Evolutionary conservation across 2,329 filamentous ascomycete species (phyloP).

Genomic region (Ophiostoma perfectum): DNA sequence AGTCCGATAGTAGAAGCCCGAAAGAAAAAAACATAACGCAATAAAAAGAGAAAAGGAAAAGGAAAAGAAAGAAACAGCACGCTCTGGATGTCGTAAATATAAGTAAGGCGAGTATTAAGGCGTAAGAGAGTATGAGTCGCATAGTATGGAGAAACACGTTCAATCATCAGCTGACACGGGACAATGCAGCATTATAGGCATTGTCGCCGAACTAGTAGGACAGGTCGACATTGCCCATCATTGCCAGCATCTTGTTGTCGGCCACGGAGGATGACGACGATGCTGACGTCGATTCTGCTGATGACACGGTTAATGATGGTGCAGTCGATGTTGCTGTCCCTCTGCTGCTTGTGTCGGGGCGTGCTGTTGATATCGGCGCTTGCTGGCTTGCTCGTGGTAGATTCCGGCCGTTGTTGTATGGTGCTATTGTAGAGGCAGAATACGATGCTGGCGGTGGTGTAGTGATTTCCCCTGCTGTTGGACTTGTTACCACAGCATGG

Average conservation of each 20-base stretch:
- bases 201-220: slow-evolving; percentile 25
- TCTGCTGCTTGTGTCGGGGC: background rate
- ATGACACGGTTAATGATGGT: slow-evolving; percentile 13
- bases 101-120: background rate
- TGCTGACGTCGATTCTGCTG: slow-evolving; percentile 17
- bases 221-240: slow-evolving; percentile 28
- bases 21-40: background rate
- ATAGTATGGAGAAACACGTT: background rate
- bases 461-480: background rate
- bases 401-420: slow-evolving; percentile 14
- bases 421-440: slow-evolving; percentile 2
- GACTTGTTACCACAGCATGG: background rate
- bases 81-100: slow-evolving; percentile 7
- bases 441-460: background rate
- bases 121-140: background rate
- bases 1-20: slow-evolving; percentile 9
- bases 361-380: slow-evolving; percentile 6
- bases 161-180: background rate
- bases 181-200: background rate
- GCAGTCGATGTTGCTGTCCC: background rate
- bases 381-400: slow-evolving; percentile 4
- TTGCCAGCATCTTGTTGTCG: slow-evolving; percentile 26
- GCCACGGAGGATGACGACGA: slow-evolving; percentile 20
- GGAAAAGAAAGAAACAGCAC: slow-evolving; percentile 8
- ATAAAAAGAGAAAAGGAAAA: background rate